Conservation (phyloP, 2,329 filamentous ascomycete species). For the Graphilbum fragrans region DNA sequence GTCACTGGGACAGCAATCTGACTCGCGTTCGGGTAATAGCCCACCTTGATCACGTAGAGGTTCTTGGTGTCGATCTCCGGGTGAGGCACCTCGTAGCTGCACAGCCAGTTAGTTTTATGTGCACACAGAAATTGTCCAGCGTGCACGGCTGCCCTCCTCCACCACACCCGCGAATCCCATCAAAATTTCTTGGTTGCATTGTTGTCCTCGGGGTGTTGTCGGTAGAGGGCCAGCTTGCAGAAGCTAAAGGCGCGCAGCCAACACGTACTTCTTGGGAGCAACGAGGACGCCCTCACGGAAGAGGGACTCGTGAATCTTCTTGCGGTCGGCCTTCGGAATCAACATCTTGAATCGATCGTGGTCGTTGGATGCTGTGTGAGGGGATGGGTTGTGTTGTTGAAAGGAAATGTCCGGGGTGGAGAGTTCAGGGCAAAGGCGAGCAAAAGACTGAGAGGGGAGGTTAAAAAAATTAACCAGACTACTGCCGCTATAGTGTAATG, state of each 20-base stretch:
- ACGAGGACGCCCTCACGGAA: slow-evolving; percentile 90
- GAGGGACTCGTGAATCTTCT: slow-evolving; percentile 98
- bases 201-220: too few relatives aligned
- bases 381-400: slow-evolving; percentile 2
- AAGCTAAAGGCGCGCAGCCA: neutral
- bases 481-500: neutral
- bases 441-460: slow-evolving; percentile 3
- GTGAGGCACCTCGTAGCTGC: slow-evolving; percentile 39
- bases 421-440: neutral
- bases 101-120: slow-evolving; percentile 1
- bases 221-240: too few relatives aligned
- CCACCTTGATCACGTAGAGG: slow-evolving; percentile 87
- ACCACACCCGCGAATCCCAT: too few relatives aligned
- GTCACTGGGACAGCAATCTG: too few relatives aligned
- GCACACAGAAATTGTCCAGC: neutral
- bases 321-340: slow-evolving; percentile 99
- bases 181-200: too few relatives aligned
- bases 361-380: slow-evolving; percentile 7
- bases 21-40: too few relatives aligned
- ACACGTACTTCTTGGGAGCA: slow-evolving; percentile 72
- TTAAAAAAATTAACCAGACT: slow-evolving; percentile 1
- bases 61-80: slow-evolving; percentile 99
- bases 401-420: neutral
- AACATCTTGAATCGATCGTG: slow-evolving; percentile 57
- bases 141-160: too few relatives aligned